Evolutionary conservation across 257 asterid genomes (phyloP), one percentile per base, ranked within the genome.

Genomic region (Forsythia viridissima): DNA sequence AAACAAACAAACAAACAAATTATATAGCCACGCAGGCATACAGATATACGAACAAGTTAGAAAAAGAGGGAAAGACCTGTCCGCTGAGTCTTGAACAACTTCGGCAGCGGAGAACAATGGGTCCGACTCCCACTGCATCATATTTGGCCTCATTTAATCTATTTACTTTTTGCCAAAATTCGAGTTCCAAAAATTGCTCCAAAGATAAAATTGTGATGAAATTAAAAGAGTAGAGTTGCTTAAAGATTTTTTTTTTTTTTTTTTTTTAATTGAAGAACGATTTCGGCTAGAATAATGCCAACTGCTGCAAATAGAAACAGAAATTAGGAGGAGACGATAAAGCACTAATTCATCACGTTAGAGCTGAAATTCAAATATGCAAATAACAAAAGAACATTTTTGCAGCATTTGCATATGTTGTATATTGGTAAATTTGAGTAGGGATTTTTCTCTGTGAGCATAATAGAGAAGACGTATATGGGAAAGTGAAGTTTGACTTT

Each of bases 61-160:
- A 79, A 76, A 75, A 79, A 79, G 76, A 69, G 69, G 55, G 78
- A 75, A 57, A 59, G 42, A 86, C 89, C 89, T 77, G 48, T 86
- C 89, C 70, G 85, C 89, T 69, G 89, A 86, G 76, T 86, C 89
- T 78, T 86, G 89, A 55, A 86, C 87, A 67, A 83, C 84, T 75
- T 86, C 89, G 76, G 89, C 89, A 8, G 89, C 89, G 44, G 84
- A 73, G 84, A 86, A 83, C 61, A 83, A 74, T 15, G 89, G 89
- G 75, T 86, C 89, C 52, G 89, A 72, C 66, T 83, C 89, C 89
- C 89, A 83, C 79, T 83, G 82, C 73, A 76, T 87, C 74, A 86
- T 73, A 46, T 72, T 80, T 38, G 77, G 57, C 51, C 76, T 74
- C 79, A 67, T 79, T 36, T 52, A 43, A 16, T 21, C 72, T 66